Percentiles rank a stretch among this genome's conserved stretches.
These are phyloP conservation scores for Litsea cubeba DNA, from an alignment of 164 flowering plant species.

Conservation along the genomic window DNA sequence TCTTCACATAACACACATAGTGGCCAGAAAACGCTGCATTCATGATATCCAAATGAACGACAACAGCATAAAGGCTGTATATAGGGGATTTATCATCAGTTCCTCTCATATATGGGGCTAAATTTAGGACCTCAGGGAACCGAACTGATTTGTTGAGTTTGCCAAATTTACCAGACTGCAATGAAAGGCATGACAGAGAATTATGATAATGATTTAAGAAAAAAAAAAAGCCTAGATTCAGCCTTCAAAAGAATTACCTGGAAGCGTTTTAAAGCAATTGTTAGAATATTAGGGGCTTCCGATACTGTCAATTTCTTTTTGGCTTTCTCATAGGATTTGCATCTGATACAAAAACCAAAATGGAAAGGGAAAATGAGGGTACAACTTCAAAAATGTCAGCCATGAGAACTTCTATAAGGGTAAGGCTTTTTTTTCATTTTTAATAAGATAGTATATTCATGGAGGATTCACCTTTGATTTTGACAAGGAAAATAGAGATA, in stretches of 20 bases:
- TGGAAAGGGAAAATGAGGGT: neutral
- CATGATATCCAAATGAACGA: constrained; percentile 89
- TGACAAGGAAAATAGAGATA: neutral
- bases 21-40: constrained; percentile 97
- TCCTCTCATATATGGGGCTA: constrained; percentile 78
- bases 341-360: constrained; percentile 39
- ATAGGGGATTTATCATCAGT: constrained; percentile 65
- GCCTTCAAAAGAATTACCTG: constrained; percentile 42
- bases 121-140: constrained; percentile 69
- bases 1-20: constrained; percentile 81
- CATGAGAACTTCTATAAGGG: neutral
- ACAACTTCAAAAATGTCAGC: neutral
- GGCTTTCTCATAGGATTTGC: constrained; percentile 90
- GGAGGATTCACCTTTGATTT: neutral
- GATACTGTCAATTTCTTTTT: constrained; percentile 75
- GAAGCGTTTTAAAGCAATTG: constrained; percentile 87
- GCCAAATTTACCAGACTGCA: constrained; percentile 91
- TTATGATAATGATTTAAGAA: neutral
- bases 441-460: neutral
- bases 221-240: neutral
- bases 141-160: constrained; percentile 77
- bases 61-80: constrained; percentile 81
- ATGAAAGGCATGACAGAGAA: constrained; percentile 11
- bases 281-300: constrained; percentile 94
- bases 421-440: neutral